Evolutionary conservation across 768 basidiomycete genomes (phyloP).

Genomic region (Neoboletus brunneissimus): DNA sequence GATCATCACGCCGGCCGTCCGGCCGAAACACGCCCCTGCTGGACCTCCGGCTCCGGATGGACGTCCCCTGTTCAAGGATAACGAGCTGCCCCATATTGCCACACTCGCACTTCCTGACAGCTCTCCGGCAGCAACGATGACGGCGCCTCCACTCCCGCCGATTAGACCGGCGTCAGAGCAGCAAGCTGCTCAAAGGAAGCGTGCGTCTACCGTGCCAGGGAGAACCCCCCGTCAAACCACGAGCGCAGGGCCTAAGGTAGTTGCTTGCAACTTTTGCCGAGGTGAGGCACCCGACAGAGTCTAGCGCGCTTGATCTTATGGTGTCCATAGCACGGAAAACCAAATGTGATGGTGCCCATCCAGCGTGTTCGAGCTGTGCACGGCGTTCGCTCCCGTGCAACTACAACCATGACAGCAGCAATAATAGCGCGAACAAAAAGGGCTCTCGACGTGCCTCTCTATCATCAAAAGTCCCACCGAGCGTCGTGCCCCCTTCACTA

Average conservation of each 20-base stretch:
- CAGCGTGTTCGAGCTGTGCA: conserved; percentile 79
- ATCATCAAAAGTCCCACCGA: conserved; percentile 39
- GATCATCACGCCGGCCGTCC: conserved; percentile 35
- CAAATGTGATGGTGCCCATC: conserved; percentile 85
- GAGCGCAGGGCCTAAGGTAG: conserved; percentile 78
- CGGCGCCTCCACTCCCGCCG: conserved; percentile 60
- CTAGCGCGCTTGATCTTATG: conserved; percentile 6
- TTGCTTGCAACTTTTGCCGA: conserved; percentile 87
- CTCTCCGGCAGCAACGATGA: conserved; percentile 55
- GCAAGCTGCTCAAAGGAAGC: conserved; percentile 65
- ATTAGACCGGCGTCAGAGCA: conserved; percentile 66
- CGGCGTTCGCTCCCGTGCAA: conserved; percentile 74
- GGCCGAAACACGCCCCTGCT: conserved; percentile 29
- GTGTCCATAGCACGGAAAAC: conserved; percentile 71
- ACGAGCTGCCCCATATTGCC: conserved; percentile 69
- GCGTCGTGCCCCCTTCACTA: conserved; percentile 32
- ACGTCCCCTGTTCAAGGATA: conserved; percentile 53
- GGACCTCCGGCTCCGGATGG: conserved; percentile 28
- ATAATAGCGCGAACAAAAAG: conserved; percentile 35
- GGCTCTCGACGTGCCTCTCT: conserved; percentile 51
- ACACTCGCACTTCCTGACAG: conserved; percentile 60
- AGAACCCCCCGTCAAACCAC: conserved; percentile 56
- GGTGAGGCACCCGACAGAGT: conserved; percentile 44
- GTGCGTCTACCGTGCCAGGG: conserved; percentile 65
- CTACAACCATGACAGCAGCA: conserved; percentile 65